phyloP scores from a whole-genome alignment of 257 asterid species.

The Echites panduratus region DNA sequence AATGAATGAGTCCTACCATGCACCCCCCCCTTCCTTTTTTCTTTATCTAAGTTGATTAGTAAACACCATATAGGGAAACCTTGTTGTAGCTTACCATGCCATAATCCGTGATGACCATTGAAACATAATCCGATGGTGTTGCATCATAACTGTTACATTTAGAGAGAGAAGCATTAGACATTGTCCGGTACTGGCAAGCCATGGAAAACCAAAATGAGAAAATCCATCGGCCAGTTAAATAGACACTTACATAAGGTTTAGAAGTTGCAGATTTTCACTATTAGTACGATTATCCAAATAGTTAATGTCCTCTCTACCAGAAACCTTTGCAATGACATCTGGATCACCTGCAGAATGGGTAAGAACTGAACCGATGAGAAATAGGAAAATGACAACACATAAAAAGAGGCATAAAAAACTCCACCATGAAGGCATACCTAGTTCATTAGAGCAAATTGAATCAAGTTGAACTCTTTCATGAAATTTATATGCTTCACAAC shows the following conservation, averaged over 20 bases:
- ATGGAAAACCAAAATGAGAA: slow-evolving; percentile 9
- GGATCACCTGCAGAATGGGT: slow-evolving; percentile 53
- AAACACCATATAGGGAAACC: not conserved
- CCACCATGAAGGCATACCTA: slow-evolving; percentile 40
- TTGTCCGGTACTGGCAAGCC: slow-evolving; percentile 6
- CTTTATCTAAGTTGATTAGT: not conserved
- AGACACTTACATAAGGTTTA: slow-evolving; percentile 60
- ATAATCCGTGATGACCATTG: slow-evolving; percentile 78
- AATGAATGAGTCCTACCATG: not conserved
- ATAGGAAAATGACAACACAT: not conserved
- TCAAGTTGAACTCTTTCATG: slow-evolving; percentile 94
- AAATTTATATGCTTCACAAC: slow-evolving; percentile 92
- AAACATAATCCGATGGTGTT: slow-evolving; percentile 80
- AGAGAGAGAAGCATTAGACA: slow-evolving; percentile 15
- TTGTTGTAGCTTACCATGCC: slow-evolving; percentile 71
- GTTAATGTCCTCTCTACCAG: slow-evolving; percentile 55
- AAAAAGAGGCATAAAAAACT: not conserved
- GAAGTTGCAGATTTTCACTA: slow-evolving; percentile 56
- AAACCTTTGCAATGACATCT: slow-evolving; percentile 58
- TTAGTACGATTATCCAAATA: slow-evolving; percentile 52
- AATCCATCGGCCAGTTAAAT: slow-evolving; percentile 10
- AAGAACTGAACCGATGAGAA: slow-evolving; percentile 7
- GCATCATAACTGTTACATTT: slow-evolving; percentile 62
- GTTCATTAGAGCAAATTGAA: slow-evolving; percentile 87
- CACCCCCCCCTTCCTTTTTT: too few relatives aligned